phyloP scores from a whole-genome alignment of 2,329 filamentous ascomycete species.

The Xylariaceae sp. region DNA sequence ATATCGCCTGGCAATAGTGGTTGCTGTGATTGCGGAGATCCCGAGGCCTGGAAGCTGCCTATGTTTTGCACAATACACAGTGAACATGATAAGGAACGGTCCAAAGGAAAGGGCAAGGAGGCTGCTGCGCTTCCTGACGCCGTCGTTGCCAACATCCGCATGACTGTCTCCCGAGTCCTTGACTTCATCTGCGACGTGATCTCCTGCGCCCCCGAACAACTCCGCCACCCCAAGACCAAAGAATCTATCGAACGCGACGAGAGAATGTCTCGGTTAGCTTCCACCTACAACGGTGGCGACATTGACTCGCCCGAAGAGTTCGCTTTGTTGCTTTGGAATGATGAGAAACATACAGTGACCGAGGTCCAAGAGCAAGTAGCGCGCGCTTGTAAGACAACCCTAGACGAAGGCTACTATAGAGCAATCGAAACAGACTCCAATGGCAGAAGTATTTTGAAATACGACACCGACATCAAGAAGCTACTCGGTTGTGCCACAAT shows the following conservation, averaged over 20 bases:
- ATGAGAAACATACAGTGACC: conserved; percentile 93
- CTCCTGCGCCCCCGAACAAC: conserved; percentile 93
- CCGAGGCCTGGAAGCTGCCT: conserved; percentile 85
- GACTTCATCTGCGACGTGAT: conserved; percentile 98
- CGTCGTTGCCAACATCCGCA: conserved; percentile 69
- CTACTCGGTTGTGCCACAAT: conserved; percentile 75
- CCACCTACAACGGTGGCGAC: conserved; percentile 68
- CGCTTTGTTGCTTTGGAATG: conserved; percentile 89
- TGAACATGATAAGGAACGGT: conserved; percentile 44
- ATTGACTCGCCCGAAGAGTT: conserved; percentile 67
- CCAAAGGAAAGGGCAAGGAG: conserved; percentile 58
- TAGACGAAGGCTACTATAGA: conserved; percentile 62
- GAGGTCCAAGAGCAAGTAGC: conserved; percentile 89
- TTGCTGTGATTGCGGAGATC: conserved; percentile 95
- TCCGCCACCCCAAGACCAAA: conserved; percentile 77
- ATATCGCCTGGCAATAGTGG: conserved; percentile 88
- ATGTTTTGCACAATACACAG: conserved; percentile 94
- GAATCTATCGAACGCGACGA: conserved; percentile 80
- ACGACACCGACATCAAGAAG: conserved; percentile 63
- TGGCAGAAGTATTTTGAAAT: conserved; percentile 79
- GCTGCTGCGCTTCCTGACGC: conserved; percentile 64
- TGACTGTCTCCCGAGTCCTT: conserved; percentile 77
- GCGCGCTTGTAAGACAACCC: conserved; percentile 72
- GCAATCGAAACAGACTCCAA: conserved; percentile 87
- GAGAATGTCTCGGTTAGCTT: conserved; percentile 66